Base-by-base conservation (phyloP, 768 basidiomycete genomes). In the Macrolepiota albuminosa region DNA sequence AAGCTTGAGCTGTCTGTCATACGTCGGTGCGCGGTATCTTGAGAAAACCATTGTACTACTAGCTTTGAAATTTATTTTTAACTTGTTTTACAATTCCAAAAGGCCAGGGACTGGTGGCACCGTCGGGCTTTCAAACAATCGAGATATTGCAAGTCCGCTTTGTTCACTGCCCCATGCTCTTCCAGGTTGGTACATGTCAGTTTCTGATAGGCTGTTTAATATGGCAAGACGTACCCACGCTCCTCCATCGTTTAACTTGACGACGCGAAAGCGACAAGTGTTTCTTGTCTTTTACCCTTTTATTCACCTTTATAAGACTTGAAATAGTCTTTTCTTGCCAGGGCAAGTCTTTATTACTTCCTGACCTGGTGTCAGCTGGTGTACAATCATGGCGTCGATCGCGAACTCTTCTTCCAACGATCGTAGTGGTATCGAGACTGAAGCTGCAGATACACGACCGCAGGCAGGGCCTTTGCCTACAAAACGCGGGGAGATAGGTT, bases 401-500 rank as follows among this genome's bases (percentile, higher is more conserved):
- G 58, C 60, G 34, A 43, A 42, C 59, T 60, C 68, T 56, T 68
- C 69, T 31, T 59, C 62, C 37, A 63, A 29, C 9, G 5, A 43
- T 21, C n/a, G 3, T 57, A 43, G 61, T 46, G 57, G 51, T 58
- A 58, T 56, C 34, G 58, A 58, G 42, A 58, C 62, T 29, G 39
- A 50, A 18, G 45, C 60, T 56, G 68, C 70, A 58, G 73, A 74
- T 67, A 56, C 64, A 62, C 75, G 76, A 64, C 75, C 72, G 57
- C 76, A 87, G 76, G 85, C 85, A 66, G 85, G 76, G 46, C 85
- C 86, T 57, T 72, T 87, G 67, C 87, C 87, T 55, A 69, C 67
- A 47, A 88, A 88, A 69, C 76, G 80, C 21, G 88, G 86, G 31
- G 87, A 88, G 67, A 84, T 89, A 54, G 87, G 87, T 24, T 89